A percentile compares a stretch with the other conserved stretches of the same genome.
Evolutionary conservation across 2,329 filamentous ascomycete species (phyloP).

Genomic region (Microsporum canis): DNA sequence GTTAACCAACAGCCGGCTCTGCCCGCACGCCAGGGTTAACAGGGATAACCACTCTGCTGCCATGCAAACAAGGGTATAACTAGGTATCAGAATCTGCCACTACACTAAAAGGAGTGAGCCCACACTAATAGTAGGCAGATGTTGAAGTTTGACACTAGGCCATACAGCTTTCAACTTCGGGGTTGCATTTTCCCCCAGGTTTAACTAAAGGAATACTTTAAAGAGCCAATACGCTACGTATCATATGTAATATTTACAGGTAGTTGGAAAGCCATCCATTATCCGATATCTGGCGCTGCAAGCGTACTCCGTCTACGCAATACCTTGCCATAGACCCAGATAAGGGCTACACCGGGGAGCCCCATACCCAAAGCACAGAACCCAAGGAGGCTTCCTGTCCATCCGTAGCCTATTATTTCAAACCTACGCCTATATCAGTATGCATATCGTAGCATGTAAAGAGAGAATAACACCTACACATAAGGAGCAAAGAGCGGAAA

Average conservation of each 20-base stretch:
- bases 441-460: slow-evolving; percentile 4
- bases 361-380: slow-evolving; percentile 35
- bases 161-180: no score
- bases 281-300: neutral
- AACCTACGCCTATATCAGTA: neutral
- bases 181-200: no score
- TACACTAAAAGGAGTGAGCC: no score
- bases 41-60: no score
- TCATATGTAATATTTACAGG: neutral
- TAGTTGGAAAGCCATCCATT: neutral
- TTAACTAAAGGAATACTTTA: neutral
- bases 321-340: neutral
- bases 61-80: no score
- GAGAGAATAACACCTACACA: slow-evolving; percentile 27
- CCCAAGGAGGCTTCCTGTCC: slow-evolving; percentile 51
- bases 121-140: no score
- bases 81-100: no score
- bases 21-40: no score
- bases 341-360: neutral
- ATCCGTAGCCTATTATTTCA: slow-evolving; percentile 19
- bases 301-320: neutral
- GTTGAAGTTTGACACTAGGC: no score
- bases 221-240: neutral
- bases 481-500: slow-evolving; percentile 41
- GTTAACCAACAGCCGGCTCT: no score